Evolutionary conservation across 768 basidiomycete genomes (phyloP).

Genomic region (Mycena polygramma): DNA sequence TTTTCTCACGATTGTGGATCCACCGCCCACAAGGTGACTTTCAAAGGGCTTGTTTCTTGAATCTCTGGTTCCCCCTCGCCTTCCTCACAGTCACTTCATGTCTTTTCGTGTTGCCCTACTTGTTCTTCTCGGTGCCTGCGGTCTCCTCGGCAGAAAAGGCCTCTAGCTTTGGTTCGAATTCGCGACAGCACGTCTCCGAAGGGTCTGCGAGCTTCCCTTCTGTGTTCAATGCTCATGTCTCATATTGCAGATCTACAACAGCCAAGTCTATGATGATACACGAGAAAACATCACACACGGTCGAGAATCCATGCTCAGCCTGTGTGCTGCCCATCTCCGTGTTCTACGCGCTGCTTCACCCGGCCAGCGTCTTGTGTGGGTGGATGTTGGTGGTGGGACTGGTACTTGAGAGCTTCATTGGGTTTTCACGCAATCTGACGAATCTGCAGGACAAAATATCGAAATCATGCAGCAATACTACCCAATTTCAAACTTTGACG

Average conservation of each 20-base stretch:
- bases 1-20: too few relatives aligned
- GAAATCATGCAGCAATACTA: constrained; percentile 78
- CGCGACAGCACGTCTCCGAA: background rate
- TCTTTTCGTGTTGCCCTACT: background rate
- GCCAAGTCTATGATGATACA: background rate
- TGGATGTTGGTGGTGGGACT: constrained; percentile 5
- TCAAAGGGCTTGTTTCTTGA: too few relatives aligned
- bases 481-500: constrained; percentile 71
- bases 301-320: constrained; percentile 41
- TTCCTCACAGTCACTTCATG: background rate
- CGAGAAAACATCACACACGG: background rate
- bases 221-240: background rate
- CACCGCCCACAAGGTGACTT: too few relatives aligned
- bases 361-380: constrained; percentile 18
- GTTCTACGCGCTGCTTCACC: constrained; percentile 56
- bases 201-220: background rate
- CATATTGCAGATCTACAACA: background rate
- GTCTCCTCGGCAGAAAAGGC: background rate
- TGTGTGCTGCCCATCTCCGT: constrained; percentile 74
- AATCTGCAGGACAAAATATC: constrained; percentile 62
- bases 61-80: background rate
- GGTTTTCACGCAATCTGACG: too few relatives aligned
- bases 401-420: too few relatives aligned
- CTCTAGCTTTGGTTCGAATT: background rate
- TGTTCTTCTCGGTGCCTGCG: constrained; percentile 1